A percentile compares a stretch with the other conserved stretches of the same genome.
Conservation (phyloP, 2,329 filamentous ascomycete genomes). For the Colletotrichum phormii region DNA sequence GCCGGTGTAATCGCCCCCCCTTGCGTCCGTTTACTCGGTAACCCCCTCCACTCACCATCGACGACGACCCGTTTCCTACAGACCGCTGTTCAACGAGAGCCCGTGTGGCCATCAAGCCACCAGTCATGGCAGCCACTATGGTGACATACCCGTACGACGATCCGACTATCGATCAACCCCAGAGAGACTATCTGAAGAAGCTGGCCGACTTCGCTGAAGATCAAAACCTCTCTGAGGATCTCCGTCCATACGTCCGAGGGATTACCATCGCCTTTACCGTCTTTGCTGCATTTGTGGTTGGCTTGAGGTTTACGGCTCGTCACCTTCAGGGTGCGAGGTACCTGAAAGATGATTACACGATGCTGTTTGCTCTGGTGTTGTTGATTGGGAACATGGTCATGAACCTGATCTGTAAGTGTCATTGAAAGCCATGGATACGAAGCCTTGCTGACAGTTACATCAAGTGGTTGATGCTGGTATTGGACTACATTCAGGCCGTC, state of each 20-base stretch:
- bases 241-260: conserved; percentile 21
- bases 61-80: conserved; percentile 7
- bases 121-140: conserved; percentile 24
- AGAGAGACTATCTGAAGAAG: conserved; percentile 29
- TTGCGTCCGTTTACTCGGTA: conserved; percentile 9
- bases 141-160: conserved; percentile 28
- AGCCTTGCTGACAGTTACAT: neutral
- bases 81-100: conserved; percentile 1
- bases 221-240: conserved; percentile 26
- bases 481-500: conserved; percentile 27
- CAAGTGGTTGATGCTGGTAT: conserved; percentile 29
- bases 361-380: conserved; percentile 17
- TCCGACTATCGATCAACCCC: conserved; percentile 12
- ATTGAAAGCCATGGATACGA: fast-evolving
- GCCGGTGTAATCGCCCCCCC: neutral
- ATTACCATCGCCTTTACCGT: conserved; percentile 31
- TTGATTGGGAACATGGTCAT: conserved; percentile 30
- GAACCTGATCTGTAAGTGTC: conserved; percentile 26
- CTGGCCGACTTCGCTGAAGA: conserved; percentile 26
- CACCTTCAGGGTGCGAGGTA: conserved; percentile 30
- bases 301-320: conserved; percentile 24
- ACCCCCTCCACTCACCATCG: neutral
- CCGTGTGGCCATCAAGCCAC: conserved; percentile 20
- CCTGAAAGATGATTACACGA: conserved; percentile 31
- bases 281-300: conserved; percentile 25